A percentile compares a stretch with the other conserved stretches of the same genome.
Evolutionary conservation across 345 rosid genomes (phyloP).

Genomic region (Lagerstroemia speciosa): DNA sequence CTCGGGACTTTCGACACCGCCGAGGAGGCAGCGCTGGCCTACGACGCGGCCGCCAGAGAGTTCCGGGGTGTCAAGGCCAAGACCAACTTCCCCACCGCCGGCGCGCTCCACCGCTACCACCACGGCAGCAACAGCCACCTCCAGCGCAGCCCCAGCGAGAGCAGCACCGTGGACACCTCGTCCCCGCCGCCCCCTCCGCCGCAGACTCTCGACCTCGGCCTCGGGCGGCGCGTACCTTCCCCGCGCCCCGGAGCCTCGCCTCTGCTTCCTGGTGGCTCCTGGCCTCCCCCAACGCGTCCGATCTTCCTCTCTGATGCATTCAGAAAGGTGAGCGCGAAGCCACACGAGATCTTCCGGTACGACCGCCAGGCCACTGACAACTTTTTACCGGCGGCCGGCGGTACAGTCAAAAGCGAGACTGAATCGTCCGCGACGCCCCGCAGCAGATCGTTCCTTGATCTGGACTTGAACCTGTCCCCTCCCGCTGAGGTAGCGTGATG

Average conservation of each 20-base stretch:
- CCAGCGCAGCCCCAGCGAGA: slow-evolving; percentile 18
- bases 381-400: background rate
- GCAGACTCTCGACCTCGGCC: slow-evolving; percentile 14
- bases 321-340: background rate
- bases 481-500: slow-evolving; percentile 21
- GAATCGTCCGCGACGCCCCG: slow-evolving; percentile 12
- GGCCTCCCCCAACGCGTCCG: slow-evolving; percentile 8
- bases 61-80: slow-evolving; percentile 24
- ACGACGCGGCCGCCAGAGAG: slow-evolving; percentile 19
- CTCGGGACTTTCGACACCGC: slow-evolving; percentile 25
- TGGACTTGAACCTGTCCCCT: slow-evolving; percentile 28
- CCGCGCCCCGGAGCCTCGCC: background rate
- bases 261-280: slow-evolving; percentile 7
- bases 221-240: slow-evolving; percentile 1
- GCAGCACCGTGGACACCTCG: slow-evolving; percentile 16
- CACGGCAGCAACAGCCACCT: background rate
- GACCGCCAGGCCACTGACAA: slow-evolving; percentile 5
- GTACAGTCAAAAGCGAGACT: slow-evolving; percentile 10
- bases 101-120: slow-evolving; percentile 10
- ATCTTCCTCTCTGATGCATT: slow-evolving; percentile 21
- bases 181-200: slow-evolving; percentile 12
- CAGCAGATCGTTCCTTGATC: slow-evolving; percentile 10
- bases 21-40: slow-evolving; percentile 21
- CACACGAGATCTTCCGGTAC: background rate
- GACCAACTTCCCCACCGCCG: slow-evolving; percentile 19